Percentiles rank a stretch among this genome's conserved stretches.
Conservation (phyloP, 1,284 basidiomycete species). For the Trichosporon asahii region DNA sequence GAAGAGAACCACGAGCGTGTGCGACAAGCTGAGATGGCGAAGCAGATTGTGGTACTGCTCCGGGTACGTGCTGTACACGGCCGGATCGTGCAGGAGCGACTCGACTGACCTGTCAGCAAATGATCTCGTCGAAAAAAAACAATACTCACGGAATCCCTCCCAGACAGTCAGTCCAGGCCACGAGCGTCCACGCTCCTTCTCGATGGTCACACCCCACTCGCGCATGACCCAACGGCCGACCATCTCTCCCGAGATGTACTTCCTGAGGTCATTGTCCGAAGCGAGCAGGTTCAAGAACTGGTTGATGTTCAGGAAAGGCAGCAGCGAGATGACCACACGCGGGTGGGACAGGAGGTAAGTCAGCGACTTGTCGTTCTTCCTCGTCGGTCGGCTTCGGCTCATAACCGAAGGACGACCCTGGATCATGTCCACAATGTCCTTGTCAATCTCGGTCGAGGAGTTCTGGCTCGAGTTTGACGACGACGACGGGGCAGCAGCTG, state of each 20-base stretch:
- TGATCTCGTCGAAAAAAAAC: not conserved
- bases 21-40: slow-evolving; percentile 48
- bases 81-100: slow-evolving; percentile 48
- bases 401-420: not conserved
- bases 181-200: slow-evolving; percentile 32
- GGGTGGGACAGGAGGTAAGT: slow-evolving; percentile 31
- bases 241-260: slow-evolving; percentile 44
- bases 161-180: slow-evolving; percentile 52
- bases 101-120: slow-evolving; percentile 39
- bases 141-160: slow-evolving; percentile 52
- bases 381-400: slow-evolving; percentile 1
- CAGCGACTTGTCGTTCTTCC: slow-evolving; percentile 14
- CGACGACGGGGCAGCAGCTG: not conserved
- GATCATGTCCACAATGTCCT: not conserved
- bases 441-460: not conserved
- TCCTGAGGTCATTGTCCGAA: slow-evolving; percentile 36
- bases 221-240: slow-evolving; percentile 49
- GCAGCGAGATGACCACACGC: slow-evolving; percentile 38
- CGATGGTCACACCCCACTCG: slow-evolving; percentile 46
- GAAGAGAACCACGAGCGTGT: slow-evolving; percentile 49
- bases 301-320: slow-evolving; percentile 45
- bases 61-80: slow-evolving; percentile 49
- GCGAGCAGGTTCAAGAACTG: slow-evolving; percentile 47
- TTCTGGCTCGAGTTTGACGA: not conserved
- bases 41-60: slow-evolving; percentile 46